Conservation (phyloP, 1,284 basidiomycete genomes). For the Ustilago esculenta region DNA sequence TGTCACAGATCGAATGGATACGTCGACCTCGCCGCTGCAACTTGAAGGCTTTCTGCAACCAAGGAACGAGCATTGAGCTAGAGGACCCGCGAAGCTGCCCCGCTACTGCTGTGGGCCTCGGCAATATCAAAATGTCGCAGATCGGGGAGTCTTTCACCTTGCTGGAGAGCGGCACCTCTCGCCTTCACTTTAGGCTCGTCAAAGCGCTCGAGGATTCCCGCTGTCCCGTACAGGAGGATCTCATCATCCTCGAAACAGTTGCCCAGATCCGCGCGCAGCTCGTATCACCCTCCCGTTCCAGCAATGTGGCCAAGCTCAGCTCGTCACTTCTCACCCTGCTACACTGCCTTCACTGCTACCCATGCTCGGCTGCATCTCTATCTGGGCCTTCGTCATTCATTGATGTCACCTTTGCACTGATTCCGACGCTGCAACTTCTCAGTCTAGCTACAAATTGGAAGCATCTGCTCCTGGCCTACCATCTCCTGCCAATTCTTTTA, state of each 20-base stretch:
- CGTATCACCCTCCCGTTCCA: slow-evolving; percentile 6
- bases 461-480: slow-evolving; percentile 31
- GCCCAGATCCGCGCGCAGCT: slow-evolving; percentile 15
- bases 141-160: slow-evolving; percentile 31
- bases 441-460: slow-evolving; percentile 32
- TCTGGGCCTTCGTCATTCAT: neutral
- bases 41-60: too few species aligned
- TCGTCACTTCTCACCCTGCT: slow-evolving; percentile 34
- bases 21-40: too few species aligned
- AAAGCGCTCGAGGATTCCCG: slow-evolving; percentile 37
- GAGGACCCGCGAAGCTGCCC: too few species aligned
- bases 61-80: too few species aligned
- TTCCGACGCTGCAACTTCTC: slow-evolving; percentile 44
- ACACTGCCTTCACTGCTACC: slow-evolving; percentile 35
- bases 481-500: slow-evolving; percentile 25
- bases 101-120: neutral
- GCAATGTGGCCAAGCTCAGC: slow-evolving; percentile 17
- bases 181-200: slow-evolving; percentile 47
- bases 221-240: slow-evolving; percentile 9
- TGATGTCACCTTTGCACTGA: slow-evolving; percentile 40
- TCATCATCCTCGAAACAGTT: slow-evolving; percentile 22
- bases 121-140: slow-evolving; percentile 12
- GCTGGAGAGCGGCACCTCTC: slow-evolving; percentile 47
- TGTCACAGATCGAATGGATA: too few species aligned
- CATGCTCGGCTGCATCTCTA: slow-evolving; percentile 5